phyloP scores from a whole-genome alignment of 768 basidiomycete species.

The Lentinula edodes region DNA sequence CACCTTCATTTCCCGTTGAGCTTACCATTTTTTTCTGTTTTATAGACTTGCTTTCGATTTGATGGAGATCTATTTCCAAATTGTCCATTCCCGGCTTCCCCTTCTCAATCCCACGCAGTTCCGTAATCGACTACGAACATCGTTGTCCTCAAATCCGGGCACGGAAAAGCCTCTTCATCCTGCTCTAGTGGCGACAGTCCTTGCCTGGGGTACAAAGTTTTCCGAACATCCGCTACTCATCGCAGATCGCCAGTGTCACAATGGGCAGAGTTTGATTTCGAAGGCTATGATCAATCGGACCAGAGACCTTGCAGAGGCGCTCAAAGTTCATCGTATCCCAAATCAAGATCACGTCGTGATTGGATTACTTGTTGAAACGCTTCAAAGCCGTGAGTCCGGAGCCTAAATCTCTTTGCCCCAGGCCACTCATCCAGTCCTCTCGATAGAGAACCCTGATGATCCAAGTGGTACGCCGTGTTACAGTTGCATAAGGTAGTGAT shows the following conservation, averaged over 20 bases:
- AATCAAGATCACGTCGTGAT: constrained; percentile 79
- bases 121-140: constrained; percentile 60
- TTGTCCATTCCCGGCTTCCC: constrained; percentile 83
- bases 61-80: constrained; percentile 92
- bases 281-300: constrained; percentile 75
- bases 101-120: constrained; percentile 82
- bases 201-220: constrained; percentile 92
- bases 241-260: constrained; percentile 66
- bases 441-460: constrained; percentile 65
- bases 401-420: neutral
- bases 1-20: constrained; percentile 19
- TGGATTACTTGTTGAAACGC: constrained; percentile 72
- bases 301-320: constrained; percentile 79
- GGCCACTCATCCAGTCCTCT: neutral
- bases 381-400: constrained; percentile 76
- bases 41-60: constrained; percentile 86
- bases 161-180: constrained; percentile 53
- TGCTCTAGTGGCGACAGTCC: constrained; percentile 76
- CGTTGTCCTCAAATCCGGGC: constrained; percentile 22
- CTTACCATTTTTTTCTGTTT: constrained; percentile 12
- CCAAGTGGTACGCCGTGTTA: constrained; percentile 49
- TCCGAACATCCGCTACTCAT: constrained; percentile 85
- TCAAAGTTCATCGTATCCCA: constrained; percentile 81
- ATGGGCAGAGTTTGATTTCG: constrained; percentile 71
- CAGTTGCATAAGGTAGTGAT: constrained; percentile 14